Evolutionary conservation across 805 yeast species (phyloP), one percentile per base, ranked within the genome.

Genomic region (Starmera quercuum): DNA sequence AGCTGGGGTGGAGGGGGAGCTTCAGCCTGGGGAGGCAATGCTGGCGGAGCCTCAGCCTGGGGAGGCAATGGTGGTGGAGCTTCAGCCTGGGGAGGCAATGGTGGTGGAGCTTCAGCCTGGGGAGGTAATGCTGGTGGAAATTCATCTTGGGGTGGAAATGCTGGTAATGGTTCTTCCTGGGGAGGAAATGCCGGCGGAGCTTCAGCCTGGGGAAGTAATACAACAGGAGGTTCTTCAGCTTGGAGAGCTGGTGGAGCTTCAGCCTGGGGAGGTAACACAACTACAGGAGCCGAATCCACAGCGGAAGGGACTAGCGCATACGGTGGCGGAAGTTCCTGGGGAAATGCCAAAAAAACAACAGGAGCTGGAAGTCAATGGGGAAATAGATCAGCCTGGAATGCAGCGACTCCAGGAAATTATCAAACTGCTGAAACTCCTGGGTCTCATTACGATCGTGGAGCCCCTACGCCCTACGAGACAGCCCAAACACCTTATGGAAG

Each of bases 301-400:
- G 65, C 66, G 31, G 70, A 68, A 34, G 65, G 65, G 36, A 63
- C 66, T 26, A 66, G 30, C 55, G 53, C 71, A 7, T 66, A 71
- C 47, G 63, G 63, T 19, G 51, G 29, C 41, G 45, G n/a, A 32
- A 43, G 41, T 35, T 64, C 71, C 3, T 65, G 69, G 49, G 63
- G 66, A 30, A 63, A 56, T 10, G 66, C 61, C 19, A 56, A 58
- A 3, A 40, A 50, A n/a, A 37, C 38, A 26, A 46, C 38, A 18
- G 49, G 35, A n/a, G 46, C 34, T 26, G 44, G 30, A 12, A 20
- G 24, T 21, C 26, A 29, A 15, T 20, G 25, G 24, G 32, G 32
- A 7, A 20, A 20, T 21, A 21, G 15, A 14, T n/a, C 25, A 14
- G 13, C 10, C 14, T 31, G 37, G 31, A 44, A 43, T n/a, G 29